Evolutionary conservation across 208 protist species (phyloP).

Genomic region (Zelonia costaricensis): DNA sequence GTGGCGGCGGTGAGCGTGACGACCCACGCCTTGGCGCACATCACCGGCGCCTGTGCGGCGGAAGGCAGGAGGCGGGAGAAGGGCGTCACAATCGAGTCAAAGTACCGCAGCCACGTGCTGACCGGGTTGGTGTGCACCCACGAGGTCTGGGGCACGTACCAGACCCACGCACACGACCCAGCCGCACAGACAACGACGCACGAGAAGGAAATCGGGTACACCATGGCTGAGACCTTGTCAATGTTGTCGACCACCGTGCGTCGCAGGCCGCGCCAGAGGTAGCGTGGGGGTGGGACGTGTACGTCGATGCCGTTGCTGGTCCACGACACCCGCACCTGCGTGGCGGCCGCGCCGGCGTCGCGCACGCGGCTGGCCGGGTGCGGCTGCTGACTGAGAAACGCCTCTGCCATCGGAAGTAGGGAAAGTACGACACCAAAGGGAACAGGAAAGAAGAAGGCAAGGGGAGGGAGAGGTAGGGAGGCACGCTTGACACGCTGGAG

Average conservation of each 20-base stretch:
- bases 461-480: neutral
- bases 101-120: constrained; percentile 48
- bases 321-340: constrained; percentile 43
- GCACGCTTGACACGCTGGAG: too few species aligned
- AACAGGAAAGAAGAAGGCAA: constrained; percentile 8
- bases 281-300: constrained; percentile 68
- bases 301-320: constrained; percentile 57
- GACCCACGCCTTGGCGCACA: constrained; percentile 43
- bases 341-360: constrained; percentile 50
- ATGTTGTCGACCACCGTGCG: constrained; percentile 44
- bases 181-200: constrained; percentile 38
- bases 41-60: constrained; percentile 32
- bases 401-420: constrained; percentile 57
- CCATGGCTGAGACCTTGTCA: constrained; percentile 60
- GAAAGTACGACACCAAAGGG: neutral
- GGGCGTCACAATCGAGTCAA: constrained; percentile 50
- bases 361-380: constrained; percentile 33
- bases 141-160: constrained; percentile 31
- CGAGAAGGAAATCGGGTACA: constrained; percentile 62
- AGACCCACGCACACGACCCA: constrained; percentile 52
- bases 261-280: constrained; percentile 42
- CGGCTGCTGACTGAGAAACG: constrained; percentile 48
- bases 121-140: constrained; percentile 35
- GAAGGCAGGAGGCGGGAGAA: constrained; percentile 37
- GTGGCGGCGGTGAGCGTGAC: constrained; percentile 40